These are phyloP conservation scores for Lojkania enalia DNA, from an alignment of 2,329 filamentous ascomycete genomes.

Conservation along the genomic window DNA sequence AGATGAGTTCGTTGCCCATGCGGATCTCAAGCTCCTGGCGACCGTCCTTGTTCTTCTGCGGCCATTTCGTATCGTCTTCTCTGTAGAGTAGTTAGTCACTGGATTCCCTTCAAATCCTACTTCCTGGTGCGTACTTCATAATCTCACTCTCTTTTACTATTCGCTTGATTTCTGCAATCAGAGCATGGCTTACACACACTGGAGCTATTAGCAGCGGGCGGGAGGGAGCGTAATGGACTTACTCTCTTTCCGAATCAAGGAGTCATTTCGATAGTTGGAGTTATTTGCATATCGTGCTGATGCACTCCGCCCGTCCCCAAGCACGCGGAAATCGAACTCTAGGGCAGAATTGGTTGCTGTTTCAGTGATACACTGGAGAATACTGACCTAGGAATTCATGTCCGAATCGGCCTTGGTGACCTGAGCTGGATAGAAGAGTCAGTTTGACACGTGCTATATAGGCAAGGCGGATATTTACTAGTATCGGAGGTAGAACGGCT, in stretches of 20 bases:
- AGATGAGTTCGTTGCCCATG: constrained; percentile 92
- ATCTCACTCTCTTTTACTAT: constrained; percentile 98
- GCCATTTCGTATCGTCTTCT: constrained; percentile 98
- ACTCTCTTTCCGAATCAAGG: constrained; percentile 99
- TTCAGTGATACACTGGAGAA: not conserved
- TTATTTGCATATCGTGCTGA: constrained; percentile 98
- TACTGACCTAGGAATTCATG: constrained; percentile 90
- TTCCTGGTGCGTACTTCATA: constrained; percentile 70
- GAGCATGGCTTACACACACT: constrained; percentile 94
- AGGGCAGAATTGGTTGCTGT: constrained; percentile 12
- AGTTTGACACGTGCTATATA: constrained; percentile 20
- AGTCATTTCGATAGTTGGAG: constrained; percentile 98
- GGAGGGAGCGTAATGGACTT: constrained; percentile 42
- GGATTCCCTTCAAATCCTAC: not conserved
- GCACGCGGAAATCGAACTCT: constrained; percentile 96
- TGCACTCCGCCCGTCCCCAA: constrained; percentile 90
- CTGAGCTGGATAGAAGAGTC: constrained; percentile 67
- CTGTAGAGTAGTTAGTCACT: constrained; percentile 53
- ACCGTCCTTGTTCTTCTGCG: constrained; percentile 98
- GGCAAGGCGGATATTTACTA: constrained; percentile 68
- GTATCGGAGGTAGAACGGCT: constrained; percentile 94
- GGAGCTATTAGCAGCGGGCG: constrained; percentile 11
- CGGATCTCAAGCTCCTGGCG: constrained; percentile 95
- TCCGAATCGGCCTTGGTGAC: constrained; percentile 94
- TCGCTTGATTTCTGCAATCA: constrained; percentile 93